Evolutionary conservation across 2,329 filamentous ascomycete species (phyloP).

Genomic region (Alternaria sp.): DNA sequence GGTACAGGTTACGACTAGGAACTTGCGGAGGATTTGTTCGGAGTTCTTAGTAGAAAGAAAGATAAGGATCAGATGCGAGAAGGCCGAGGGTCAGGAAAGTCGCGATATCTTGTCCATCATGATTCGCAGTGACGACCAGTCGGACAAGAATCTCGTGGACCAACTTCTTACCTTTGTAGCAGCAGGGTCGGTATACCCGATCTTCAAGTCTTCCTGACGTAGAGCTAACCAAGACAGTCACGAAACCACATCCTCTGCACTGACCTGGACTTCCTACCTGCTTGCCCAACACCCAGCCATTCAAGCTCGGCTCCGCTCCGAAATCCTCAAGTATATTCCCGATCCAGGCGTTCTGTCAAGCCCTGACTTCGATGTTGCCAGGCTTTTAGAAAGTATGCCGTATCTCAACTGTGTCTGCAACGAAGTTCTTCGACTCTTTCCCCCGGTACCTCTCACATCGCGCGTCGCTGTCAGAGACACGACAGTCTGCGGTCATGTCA

Average conservation of each 20-base stretch:
- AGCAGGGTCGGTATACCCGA: slow-evolving; percentile 55
- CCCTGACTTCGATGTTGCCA: slow-evolving; percentile 39
- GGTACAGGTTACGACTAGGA: slow-evolving; percentile 49
- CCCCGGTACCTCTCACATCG: slow-evolving; percentile 48
- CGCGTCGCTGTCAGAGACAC: slow-evolving; percentile 46
- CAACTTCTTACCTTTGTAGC: slow-evolving; percentile 66
- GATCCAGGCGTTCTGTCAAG: slow-evolving; percentile 36
- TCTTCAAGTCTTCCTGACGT: neutral
- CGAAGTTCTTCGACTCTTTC: slow-evolving; percentile 51
- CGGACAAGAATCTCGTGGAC: slow-evolving; percentile 61
- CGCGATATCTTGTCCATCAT: slow-evolving; percentile 59
- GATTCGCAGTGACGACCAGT: slow-evolving; percentile 62
- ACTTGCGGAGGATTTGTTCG: slow-evolving; percentile 53
- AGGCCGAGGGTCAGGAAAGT: slow-evolving; percentile 40
- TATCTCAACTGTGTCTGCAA: slow-evolving; percentile 58
- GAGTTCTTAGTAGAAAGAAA: slow-evolving; percentile 60
- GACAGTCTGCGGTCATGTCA: slow-evolving; percentile 40
- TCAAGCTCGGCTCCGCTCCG: slow-evolving; percentile 71
- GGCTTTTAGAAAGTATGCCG: slow-evolving; percentile 54
- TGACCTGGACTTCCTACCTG: slow-evolving; percentile 78
- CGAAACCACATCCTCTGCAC: slow-evolving; percentile 77
- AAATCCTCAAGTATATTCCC: slow-evolving; percentile 70
- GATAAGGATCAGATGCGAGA: slow-evolving; percentile 46
- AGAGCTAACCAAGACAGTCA: slow-evolving; percentile 55
- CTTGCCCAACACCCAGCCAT: slow-evolving; percentile 71